These are phyloP conservation scores for Durusdinium trenchii DNA, from an alignment of 73 alveolate species.

Conservation along the genomic window DNA sequence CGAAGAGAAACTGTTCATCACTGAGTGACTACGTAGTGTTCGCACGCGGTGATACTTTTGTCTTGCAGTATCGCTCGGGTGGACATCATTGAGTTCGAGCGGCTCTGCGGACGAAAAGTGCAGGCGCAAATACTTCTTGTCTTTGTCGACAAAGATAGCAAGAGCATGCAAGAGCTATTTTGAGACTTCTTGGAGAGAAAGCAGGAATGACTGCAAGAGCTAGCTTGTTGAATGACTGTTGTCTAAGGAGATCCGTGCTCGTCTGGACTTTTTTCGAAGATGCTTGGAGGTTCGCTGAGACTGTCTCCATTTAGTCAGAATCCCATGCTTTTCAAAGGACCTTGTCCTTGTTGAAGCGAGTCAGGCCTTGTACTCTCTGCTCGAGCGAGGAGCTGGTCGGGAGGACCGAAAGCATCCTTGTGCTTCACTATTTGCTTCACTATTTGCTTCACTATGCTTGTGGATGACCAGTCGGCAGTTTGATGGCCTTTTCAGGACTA, in stretches of 20 bases:
- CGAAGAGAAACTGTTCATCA: too few species aligned
- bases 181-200: background rate
- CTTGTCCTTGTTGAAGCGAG: too few species aligned
- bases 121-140: slow-evolving; percentile 18
- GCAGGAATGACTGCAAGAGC: background rate
- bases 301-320: background rate
- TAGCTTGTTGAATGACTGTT: background rate
- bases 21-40: background rate
- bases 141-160: background rate
- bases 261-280: slow-evolving; percentile 61
- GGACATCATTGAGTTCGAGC: slow-evolving; percentile 93
- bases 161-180: background rate
- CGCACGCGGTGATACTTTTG: background rate
- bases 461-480: background rate
- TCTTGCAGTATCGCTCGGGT: slow-evolving; percentile 94
- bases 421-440: background rate
- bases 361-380: slow-evolving; percentile 71
- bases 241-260: slow-evolving; percentile 58
- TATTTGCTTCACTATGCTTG: background rate
- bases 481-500: slow-evolving; percentile 26
- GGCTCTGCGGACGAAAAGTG: slow-evolving; percentile 75
- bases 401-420: slow-evolving; percentile 37
- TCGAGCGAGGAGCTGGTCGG: slow-evolving; percentile 75
- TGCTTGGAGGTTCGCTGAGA: slow-evolving; percentile 55
- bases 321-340: too few species aligned